Percentiles rank a stretch among this genome's conserved stretches.
phyloP scores from a whole-genome alignment of 2,329 filamentous ascomycete species.

The Hirsutella thompsonii region DNA sequence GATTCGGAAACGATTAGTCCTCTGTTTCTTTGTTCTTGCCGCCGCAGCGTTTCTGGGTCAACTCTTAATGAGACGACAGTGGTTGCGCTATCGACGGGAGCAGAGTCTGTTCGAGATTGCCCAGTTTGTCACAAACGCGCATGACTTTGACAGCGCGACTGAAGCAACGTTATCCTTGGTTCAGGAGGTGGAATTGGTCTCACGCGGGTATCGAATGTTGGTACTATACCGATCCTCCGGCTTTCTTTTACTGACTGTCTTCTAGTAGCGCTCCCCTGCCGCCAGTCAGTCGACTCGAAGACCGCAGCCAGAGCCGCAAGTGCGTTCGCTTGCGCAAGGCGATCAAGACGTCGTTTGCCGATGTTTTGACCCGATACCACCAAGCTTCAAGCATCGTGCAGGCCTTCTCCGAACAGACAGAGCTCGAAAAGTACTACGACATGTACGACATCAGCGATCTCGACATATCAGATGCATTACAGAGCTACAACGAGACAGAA shows the following conservation, averaged over 20 bases:
- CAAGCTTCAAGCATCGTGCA: conserved; percentile 57
- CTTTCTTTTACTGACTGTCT: conserved; percentile 1
- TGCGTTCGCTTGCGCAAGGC: conserved; percentile 69
- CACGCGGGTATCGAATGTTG: conserved; percentile 75
- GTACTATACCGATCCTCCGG: conserved; percentile 15
- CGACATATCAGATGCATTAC: conserved; percentile 58
- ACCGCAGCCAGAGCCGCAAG: conserved; percentile 62
- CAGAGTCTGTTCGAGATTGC: conserved; percentile 60
- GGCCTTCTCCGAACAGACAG: conserved; percentile 62
- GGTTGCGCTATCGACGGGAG: conserved; percentile 65
- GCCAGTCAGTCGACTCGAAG: conserved; percentile 84
- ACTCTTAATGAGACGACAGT: conserved; percentile 63
- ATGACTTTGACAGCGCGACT: conserved; percentile 67
- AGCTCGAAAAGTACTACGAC: conserved; percentile 87
- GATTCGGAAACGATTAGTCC: conserved; percentile 42
- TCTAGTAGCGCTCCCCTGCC: conserved; percentile 73
- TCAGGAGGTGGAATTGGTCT: conserved; percentile 92
- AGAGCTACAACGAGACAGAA: conserved; percentile 51
- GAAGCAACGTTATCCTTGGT: conserved; percentile 69
- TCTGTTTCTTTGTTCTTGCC: conserved; percentile 37
- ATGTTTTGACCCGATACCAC: conserved; percentile 59
- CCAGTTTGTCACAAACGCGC: conserved; percentile 58
- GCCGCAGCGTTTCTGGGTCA: conserved; percentile 46
- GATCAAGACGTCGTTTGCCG: conserved; percentile 56
- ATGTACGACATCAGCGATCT: conserved; percentile 69